phyloP scores from a whole-genome alignment of 208 protist species.

The Endotrypanum monterogeii region DNA sequence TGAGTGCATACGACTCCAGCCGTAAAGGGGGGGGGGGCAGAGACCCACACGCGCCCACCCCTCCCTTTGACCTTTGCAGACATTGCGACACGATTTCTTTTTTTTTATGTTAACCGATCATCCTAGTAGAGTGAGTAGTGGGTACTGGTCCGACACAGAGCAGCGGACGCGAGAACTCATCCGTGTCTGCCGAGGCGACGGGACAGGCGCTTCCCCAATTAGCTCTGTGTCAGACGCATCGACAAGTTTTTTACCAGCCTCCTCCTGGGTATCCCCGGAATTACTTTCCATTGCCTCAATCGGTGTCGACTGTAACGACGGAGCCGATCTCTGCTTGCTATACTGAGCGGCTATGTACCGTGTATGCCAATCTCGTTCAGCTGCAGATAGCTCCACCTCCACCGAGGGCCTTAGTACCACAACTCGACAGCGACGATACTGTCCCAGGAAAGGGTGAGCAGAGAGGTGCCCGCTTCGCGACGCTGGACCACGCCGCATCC shows the following conservation, averaged over 20 bases:
- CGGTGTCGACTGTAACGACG: neutral
- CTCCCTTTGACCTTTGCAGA: neutral
- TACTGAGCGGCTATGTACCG: conserved; percentile 22
- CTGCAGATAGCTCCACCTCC: conserved; percentile 34
- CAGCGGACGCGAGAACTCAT: conserved; percentile 35
- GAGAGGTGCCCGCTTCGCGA: conserved; percentile 45
- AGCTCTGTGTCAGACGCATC: neutral
- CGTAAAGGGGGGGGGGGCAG: no score
- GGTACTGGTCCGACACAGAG: conserved; percentile 75
- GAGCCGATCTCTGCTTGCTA: neutral
- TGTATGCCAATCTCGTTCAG: conserved; percentile 51
- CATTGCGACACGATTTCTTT: neutral
- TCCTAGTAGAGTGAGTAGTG: conserved; percentile 62
- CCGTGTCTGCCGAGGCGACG: conserved; percentile 5
- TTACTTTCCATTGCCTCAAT: neutral
- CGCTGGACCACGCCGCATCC: conserved; percentile 23
- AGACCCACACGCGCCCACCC: neutral
- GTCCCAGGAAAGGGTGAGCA: conserved; percentile 34
- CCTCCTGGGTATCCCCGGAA: neutral
- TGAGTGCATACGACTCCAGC: no score
- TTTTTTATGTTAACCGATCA: conserved; percentile 15
- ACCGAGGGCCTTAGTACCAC: conserved; percentile 58
- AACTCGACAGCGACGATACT: conserved; percentile 49
- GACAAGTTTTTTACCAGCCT: neutral
- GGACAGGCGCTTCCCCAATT: neutral